Percentiles rank a stretch among this genome's conserved stretches.
These are phyloP conservation scores for Xylariaceae sp. DNA, from an alignment of 2,329 filamentous ascomycete species.

Conservation along the genomic window DNA sequence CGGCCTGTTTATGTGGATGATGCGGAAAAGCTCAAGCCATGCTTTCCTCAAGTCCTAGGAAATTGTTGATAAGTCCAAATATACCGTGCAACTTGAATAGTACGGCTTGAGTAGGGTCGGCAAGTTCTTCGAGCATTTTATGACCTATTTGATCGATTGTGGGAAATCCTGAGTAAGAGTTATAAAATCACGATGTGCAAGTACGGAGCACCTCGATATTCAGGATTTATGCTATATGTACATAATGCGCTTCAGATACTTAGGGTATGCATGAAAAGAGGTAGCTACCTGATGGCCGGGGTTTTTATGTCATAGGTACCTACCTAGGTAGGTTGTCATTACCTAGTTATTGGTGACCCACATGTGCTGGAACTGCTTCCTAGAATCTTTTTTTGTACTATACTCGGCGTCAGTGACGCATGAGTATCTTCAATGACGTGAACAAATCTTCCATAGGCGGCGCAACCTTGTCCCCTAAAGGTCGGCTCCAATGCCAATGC, in stretches of 20 bases:
- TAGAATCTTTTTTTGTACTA: conserved; percentile 6
- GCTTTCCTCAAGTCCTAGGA: neutral
- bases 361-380: conserved; percentile 1
- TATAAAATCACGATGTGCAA: neutral
- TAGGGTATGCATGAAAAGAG: neutral
- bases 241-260: neutral
- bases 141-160: neutral
- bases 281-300: too few species aligned
- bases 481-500: conserved; percentile 6
- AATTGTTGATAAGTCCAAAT: neutral
- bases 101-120: neutral
- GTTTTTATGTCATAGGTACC: too few species aligned
- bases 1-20: neutral
- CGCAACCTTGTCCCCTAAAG: neutral
- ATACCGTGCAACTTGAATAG: neutral
- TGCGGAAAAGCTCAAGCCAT: neutral
- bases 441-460: conserved; percentile 10
- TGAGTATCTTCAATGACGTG: conserved; percentile 22
- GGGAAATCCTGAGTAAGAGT: neutral
- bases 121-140: neutral
- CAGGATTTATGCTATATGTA: neutral
- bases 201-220: neutral
- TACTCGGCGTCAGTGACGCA: conserved; percentile 3
- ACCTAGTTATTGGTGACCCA: neutral
- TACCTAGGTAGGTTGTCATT: neutral